Evolutionary conservation across 1,284 basidiomycete genomes (phyloP).

Genomic region (Trichosporon inkin): DNA sequence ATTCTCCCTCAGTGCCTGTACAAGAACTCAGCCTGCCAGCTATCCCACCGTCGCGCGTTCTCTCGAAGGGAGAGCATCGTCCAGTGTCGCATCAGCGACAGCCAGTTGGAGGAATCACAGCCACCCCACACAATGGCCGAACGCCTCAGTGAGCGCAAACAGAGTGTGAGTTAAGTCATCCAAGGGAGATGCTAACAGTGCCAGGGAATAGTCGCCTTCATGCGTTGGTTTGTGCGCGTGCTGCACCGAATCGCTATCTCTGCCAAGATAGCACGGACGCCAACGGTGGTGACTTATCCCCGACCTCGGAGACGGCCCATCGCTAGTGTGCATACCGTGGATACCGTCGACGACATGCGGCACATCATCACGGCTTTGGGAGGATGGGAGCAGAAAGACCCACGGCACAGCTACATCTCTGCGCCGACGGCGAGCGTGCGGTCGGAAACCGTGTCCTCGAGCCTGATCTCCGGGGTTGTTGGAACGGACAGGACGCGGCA

Average conservation of each 20-base stretch:
- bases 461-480: too few species aligned
- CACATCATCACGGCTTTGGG: conserved; percentile 27
- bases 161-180: not conserved
- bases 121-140: not conserved
- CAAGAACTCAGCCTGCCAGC: too few species aligned
- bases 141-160: not conserved
- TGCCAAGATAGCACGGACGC: not conserved
- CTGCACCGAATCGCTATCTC: conserved; percentile 2
- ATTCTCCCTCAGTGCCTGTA: too few species aligned
- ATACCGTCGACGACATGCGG: conserved; percentile 29
- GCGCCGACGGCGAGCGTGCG: not conserved
- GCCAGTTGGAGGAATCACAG: not conserved
- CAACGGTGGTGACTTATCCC: not conserved
- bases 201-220: not conserved
- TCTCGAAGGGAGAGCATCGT: not conserved
- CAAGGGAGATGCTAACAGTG: not conserved
- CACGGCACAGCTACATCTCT: not conserved
- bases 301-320: not conserved
- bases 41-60: not conserved
- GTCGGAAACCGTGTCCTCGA: too few species aligned
- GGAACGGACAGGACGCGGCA: too few species aligned
- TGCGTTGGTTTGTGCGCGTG: not conserved
- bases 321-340: conserved; percentile 7
- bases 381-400: conserved; percentile 25
- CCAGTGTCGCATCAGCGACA: not conserved